Evolutionary conservation across 2,329 filamentous ascomycete genomes (phyloP), one percentile per base, ranked within the genome.

Genomic region (Polytolypa hystricis): DNA sequence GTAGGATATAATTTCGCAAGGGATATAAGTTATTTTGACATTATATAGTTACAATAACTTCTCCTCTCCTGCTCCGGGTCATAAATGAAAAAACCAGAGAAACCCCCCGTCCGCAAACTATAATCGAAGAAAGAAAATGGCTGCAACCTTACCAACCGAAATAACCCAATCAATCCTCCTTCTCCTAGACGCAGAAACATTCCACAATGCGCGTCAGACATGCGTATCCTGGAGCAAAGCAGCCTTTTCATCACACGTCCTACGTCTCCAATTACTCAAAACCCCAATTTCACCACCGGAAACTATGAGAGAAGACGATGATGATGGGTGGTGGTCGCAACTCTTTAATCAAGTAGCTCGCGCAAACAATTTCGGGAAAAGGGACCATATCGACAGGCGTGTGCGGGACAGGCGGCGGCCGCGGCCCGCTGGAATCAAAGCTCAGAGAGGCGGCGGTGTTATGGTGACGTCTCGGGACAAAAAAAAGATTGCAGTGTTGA

Each of bases 161-260:
- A 39, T 50, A 21, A 37, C 48, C 19, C 45, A 47, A 25, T 42
- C 41, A 15, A 42, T 50, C 30, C 43, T 48, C 6, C 36, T 41
- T 19, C 32, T 41, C 27, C 28, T 43, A 8, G 43, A 47, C 15
- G 20, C 41, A 5, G 45, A 50, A 30, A 41, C 43, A 2, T 50
- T 44, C 34, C 27, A 37, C 23, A 35, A 43, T 12, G 45, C 43
- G n/a, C 45, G 45, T 7, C 38, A 42, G 26, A 33, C 42, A 16
- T 50, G 45, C 23, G 35, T 30, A 16, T 31, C 32, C 26, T 50
- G 47, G 45, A 32, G 31, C 7, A 28, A 28, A 25, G 47, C 47
- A 21, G 43, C 47, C 3, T 43, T 45, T 3, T 33, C 31, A 10
- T 33, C 47, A 1, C 49, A 30, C 18, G 40, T 49, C 25, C 20